These are phyloP conservation scores for Epicoccum sorghinum DNA, from an alignment of 2,329 filamentous ascomycete genomes.

Conservation along the genomic window DNA sequence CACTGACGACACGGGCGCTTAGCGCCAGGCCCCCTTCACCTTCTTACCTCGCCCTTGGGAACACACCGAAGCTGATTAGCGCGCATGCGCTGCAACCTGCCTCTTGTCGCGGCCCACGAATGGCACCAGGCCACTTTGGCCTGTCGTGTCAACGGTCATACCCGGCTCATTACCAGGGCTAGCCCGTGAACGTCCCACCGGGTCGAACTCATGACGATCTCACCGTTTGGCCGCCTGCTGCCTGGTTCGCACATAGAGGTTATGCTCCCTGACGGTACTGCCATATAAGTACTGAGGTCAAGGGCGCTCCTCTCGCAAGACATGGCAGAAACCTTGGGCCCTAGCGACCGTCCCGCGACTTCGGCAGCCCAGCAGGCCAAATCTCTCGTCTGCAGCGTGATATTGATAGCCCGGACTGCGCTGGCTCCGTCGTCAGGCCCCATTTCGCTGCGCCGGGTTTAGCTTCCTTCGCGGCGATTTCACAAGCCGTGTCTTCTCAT, in stretches of 20 bases:
- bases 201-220: slow-evolving; percentile 29
- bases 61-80: slow-evolving; percentile 24
- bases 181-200: slow-evolving; percentile 38
- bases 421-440: slow-evolving; percentile 30
- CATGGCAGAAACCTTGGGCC: neutral
- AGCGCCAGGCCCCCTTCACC: slow-evolving; percentile 37
- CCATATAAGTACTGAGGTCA: neutral
- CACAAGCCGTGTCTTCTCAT: slow-evolving; percentile 32
- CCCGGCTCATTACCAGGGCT: slow-evolving; percentile 43
- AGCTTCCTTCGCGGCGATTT: slow-evolving; percentile 38
- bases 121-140: slow-evolving; percentile 25
- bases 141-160: slow-evolving; percentile 36
- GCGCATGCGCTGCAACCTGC: slow-evolving; percentile 27
- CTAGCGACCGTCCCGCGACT: slow-evolving; percentile 8
- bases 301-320: slow-evolving; percentile 1
- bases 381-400: slow-evolving; percentile 37
- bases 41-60: slow-evolving; percentile 15
- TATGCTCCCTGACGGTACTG: neutral
- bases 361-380: slow-evolving; percentile 22
- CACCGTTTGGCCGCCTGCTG: slow-evolving; percentile 8
- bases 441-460: slow-evolving; percentile 28
- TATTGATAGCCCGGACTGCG: slow-evolving; percentile 38
- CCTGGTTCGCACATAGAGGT: neutral
- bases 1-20: slow-evolving; percentile 22
- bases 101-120: slow-evolving; percentile 39